Evolutionary conservation across 1,284 basidiomycete species (phyloP), one percentile per base, ranked within the genome.

Genomic region (Wolfiporia cocos): DNA sequence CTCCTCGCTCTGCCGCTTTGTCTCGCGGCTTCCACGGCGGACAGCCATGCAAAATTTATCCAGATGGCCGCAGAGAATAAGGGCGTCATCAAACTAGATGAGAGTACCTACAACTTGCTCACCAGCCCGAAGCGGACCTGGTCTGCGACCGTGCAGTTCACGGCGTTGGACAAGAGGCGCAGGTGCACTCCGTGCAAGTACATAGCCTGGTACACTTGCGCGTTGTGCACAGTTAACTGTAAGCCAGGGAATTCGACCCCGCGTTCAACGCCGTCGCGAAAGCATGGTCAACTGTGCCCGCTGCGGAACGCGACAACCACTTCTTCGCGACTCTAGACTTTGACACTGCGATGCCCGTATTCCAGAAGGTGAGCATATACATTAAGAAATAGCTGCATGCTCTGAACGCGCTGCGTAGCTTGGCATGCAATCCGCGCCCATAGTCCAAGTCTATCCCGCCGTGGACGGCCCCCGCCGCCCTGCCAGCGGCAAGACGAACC

Each of bases 291-390:
- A 71, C 69, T 21, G 73, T 74, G 15, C 65, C 85, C 11, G 59
- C 70, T 41, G 68, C 68, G n/a, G 65, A 83, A 26, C 75, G 85
- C 33, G 73, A 91, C 60, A 67, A 73, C 45, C 91, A 95, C 62
- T 92, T 96, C 74, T 97, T 96, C 57, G 93, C 81, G 11, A 83
- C 81, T n/a, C 66, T 92, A 28, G 93, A 97, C 63, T 96, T 95
- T 59, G 77, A 85, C 50, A 73, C 87, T 31, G 83, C 78, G 2
- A 74, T 78, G 43, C 64, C 68, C 3, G 72, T 92, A 28, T 97
- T 93, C 67, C 80, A 87, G 65, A 81, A 81, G 69, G 91, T 89
- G 47, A n/a, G n/a, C n/a, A n/a, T n/a, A n/a, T n/a, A n/a, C n/a
- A n/a, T n/a, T n/a, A n/a, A n/a, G n/a, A n/a, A n/a, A n/a, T n/a